Evolutionary conservation across 2,329 filamentous ascomycete genomes (phyloP).

Genomic region (Dothistroma pini): DNA sequence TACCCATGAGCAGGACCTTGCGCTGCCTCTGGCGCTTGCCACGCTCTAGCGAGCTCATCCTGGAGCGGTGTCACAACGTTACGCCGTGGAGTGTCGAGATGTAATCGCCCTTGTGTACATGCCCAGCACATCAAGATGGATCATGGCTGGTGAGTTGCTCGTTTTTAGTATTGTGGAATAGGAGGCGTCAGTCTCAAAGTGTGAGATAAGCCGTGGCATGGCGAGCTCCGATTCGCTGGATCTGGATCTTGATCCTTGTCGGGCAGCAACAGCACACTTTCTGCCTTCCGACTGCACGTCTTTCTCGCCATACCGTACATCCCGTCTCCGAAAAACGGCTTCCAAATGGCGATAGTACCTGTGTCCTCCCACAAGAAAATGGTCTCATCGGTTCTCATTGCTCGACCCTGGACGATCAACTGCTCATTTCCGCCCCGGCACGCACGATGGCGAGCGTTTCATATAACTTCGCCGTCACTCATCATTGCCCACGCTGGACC

Average conservation of each 20-base stretch:
- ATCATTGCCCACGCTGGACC: background rate
- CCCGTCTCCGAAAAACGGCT: background rate
- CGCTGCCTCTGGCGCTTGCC: slow-evolving; percentile 52
- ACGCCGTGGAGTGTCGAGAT: background rate
- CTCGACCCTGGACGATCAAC: background rate
- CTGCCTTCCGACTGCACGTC: background rate
- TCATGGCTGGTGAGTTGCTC: background rate
- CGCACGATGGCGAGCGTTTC: background rate
- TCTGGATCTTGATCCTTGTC: background rate
- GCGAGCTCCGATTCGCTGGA: background rate
- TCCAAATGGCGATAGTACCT: background rate
- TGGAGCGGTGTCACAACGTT: background rate
- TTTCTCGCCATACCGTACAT: background rate
- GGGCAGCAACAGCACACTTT: slow-evolving; percentile 1
- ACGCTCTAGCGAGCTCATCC: slow-evolving; percentile 31
- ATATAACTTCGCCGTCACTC: background rate
- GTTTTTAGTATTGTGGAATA: background rate
- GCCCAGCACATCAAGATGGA: background rate
- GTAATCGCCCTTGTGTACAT: background rate
- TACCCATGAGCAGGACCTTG: slow-evolving; percentile 65
- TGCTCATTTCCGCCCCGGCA: background rate
- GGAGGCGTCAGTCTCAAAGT: background rate
- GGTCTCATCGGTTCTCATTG: background rate
- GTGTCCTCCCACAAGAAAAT: background rate
- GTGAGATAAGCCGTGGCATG: background rate